phyloP scores from a whole-genome alignment of 2,329 filamentous ascomycete genomes.

The Cercospora sojina region DNA sequence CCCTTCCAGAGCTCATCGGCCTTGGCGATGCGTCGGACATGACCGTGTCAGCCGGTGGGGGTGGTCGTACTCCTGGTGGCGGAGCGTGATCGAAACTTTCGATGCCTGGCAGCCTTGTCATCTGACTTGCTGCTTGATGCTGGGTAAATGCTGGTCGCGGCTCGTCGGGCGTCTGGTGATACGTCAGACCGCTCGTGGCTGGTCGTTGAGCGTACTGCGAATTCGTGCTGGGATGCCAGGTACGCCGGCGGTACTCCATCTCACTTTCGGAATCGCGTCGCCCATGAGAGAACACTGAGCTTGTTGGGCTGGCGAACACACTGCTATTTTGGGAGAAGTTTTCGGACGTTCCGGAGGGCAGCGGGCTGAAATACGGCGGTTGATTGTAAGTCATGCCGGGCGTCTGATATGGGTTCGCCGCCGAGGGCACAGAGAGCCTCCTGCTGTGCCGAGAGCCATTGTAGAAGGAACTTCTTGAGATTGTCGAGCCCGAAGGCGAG shows the following conservation, averaged over 20 bases:
- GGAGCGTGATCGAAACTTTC: slow-evolving; percentile 83
- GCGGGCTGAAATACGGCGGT: slow-evolving; percentile 54
- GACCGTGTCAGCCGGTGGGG: slow-evolving; percentile 71
- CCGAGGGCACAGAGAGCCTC: slow-evolving; percentile 78
- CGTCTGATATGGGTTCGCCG: slow-evolving; percentile 70
- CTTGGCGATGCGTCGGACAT: slow-evolving; percentile 58
- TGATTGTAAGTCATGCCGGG: slow-evolving; percentile 57
- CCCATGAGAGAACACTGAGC: slow-evolving; percentile 61
- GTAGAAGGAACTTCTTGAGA: slow-evolving; percentile 70
- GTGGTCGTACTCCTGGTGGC: slow-evolving; percentile 59
- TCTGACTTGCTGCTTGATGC: slow-evolving; percentile 57
- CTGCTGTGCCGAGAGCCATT: slow-evolving; percentile 68
- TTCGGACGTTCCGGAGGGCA: slow-evolving; percentile 55
- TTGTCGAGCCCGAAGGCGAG: slow-evolving; percentile 66
- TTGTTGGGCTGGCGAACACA: slow-evolving; percentile 66
- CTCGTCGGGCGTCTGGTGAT: slow-evolving; percentile 69
- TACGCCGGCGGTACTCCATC: slow-evolving; percentile 76
- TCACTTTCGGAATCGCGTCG: slow-evolving; percentile 69
- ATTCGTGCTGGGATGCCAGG: slow-evolving; percentile 81
- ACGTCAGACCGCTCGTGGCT: slow-evolving; percentile 70
- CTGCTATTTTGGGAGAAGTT: slow-evolving; percentile 59
- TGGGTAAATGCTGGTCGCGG: slow-evolving; percentile 57
- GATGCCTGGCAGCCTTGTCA: slow-evolving; percentile 78
- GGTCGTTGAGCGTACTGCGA: slow-evolving; percentile 60
- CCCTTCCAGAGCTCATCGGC: slow-evolving; percentile 45